These are phyloP conservation scores for Hypericum perforatum DNA, from an alignment of 345 rosid species.

Conservation along the genomic window DNA sequence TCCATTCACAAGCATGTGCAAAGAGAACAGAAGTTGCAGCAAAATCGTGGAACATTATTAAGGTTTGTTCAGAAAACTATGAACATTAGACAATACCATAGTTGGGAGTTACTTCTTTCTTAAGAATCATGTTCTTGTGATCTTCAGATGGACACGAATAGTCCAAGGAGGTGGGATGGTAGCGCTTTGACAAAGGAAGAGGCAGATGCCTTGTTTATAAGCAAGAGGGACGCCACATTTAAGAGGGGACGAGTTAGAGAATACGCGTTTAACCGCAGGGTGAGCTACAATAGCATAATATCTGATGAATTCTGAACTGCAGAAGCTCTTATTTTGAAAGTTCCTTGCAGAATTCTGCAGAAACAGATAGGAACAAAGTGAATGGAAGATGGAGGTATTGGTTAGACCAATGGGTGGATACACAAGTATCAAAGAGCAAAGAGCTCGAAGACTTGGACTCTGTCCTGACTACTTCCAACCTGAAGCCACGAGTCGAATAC, in stretches of 20 bases:
- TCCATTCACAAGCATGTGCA: constrained; percentile 61
- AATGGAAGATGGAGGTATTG: constrained; percentile 75
- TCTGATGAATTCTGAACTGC: too few relatives aligned
- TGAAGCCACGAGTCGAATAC: constrained; percentile 31
- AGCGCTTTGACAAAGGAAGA: constrained; percentile 77
- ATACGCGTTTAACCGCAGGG: constrained; percentile 59
- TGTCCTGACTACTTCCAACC: constrained; percentile 24
- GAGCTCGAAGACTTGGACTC: constrained; percentile 78
- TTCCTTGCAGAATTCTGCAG: constrained; percentile 59
- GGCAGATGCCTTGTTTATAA: constrained; percentile 42
- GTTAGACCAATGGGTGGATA: constrained; percentile 84
- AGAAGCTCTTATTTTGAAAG: neutral
- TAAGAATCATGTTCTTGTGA: neutral
- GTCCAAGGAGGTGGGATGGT: constrained; percentile 75
- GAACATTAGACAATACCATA: too few relatives aligned
- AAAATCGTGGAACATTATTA: constrained; percentile 28
- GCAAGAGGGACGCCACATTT: constrained; percentile 63
- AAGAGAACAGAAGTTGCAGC: constrained; percentile 36
- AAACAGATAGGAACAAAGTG: constrained; percentile 47
- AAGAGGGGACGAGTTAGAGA: constrained; percentile 61
- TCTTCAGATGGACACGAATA: constrained; percentile 52
- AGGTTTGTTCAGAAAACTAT: constrained; percentile 21
- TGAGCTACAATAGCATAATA: constrained; percentile 10
- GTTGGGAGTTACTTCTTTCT: too few relatives aligned
- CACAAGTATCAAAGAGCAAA: constrained; percentile 57